These are phyloP conservation scores for Erigeron canadensis DNA, from an alignment of 129 eudicot genomes.

Conservation along the genomic window DNA sequence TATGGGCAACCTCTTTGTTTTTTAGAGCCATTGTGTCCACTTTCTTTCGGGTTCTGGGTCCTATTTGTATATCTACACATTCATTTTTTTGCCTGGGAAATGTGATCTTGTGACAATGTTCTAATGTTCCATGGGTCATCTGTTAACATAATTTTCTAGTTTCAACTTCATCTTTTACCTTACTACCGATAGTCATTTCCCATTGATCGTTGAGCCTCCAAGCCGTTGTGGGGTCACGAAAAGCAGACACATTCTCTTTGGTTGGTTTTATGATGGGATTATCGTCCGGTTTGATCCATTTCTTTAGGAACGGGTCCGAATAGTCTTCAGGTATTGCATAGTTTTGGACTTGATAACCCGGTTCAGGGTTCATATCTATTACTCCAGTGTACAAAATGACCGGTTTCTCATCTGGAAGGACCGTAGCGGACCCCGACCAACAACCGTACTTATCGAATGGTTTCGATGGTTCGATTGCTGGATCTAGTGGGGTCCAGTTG, in stretches of 20 bases:
- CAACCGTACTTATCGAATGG: constrained; percentile 60
- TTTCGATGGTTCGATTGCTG: constrained; percentile 53
- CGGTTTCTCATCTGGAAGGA: constrained; percentile 46
- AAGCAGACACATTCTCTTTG: constrained; percentile 27
- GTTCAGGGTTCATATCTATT: constrained; percentile 21
- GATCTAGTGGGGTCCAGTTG: constrained; percentile 57
- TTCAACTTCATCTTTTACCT: no score
- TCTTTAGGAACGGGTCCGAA: constrained; percentile 47
- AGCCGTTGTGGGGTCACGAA: constrained; percentile 67
- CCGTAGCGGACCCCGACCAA: constrained; percentile 68
- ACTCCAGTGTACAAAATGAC: constrained; percentile 54
- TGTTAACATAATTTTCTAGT: no score
- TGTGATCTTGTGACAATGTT: no score
- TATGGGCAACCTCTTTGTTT: no score
- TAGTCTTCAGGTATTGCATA: constrained; percentile 48
- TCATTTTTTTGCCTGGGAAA: no score
- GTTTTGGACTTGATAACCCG: constrained; percentile 55
- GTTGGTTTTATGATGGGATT: constrained; percentile 48
- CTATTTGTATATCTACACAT: no score
- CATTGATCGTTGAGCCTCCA: constrained; percentile 48
- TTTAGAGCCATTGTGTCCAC: no score
- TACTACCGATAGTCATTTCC: constrained; percentile 45
- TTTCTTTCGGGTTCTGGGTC: no score
- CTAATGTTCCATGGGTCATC: no score
- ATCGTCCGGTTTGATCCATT: constrained; percentile 49